These are phyloP conservation scores for Rhizophagus sp. DNA, from an alignment of 192 early-diverging fungal species.

Conservation along the genomic window DNA sequence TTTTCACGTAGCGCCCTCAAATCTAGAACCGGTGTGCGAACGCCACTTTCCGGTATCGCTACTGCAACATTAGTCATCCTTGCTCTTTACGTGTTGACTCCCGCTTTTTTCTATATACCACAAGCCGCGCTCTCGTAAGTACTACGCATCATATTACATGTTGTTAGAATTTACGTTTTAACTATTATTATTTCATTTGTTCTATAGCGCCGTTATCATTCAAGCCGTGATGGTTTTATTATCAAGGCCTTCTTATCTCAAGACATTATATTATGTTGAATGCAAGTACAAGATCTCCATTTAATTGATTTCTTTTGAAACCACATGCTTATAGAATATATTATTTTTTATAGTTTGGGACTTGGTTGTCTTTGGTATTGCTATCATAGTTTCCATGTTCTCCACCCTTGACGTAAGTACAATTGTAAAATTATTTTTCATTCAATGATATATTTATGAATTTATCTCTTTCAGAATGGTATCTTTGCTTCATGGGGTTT, in stretches of 20 bases:
- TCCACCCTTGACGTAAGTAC: slow-evolving; percentile 54
- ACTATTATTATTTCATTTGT: background rate
- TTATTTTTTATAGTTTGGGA: slow-evolving; percentile 41
- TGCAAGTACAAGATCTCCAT: background rate
- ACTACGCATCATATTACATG: background rate
- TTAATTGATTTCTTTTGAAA: background rate
- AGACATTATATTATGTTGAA: background rate
- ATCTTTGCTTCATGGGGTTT: slow-evolving; percentile 77
- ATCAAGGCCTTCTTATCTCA: background rate
- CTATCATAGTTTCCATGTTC: slow-evolving; percentile 63
- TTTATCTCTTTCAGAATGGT: slow-evolving; percentile 62
- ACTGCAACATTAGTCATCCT: slow-evolving; percentile 79
- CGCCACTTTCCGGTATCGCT: slow-evolving; percentile 77
- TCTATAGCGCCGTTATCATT: slow-evolving; percentile 71
- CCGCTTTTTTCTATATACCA: slow-evolving; percentile 87
- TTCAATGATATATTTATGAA: slow-evolving; percentile 31
- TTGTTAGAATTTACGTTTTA: background rate
- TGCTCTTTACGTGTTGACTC: slow-evolving; percentile 79
- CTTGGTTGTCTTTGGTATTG: slow-evolving; percentile 49
- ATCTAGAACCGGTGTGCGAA: slow-evolving; percentile 80
- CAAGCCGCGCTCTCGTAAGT: slow-evolving; percentile 64
- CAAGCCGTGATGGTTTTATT: slow-evolving; percentile 59
- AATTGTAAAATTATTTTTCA: slow-evolving; percentile 8
- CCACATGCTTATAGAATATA: background rate
- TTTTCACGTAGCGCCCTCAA: slow-evolving; percentile 94